Evolutionary conservation across 2,329 filamentous ascomycete species (phyloP), one percentile per base, ranked within the genome.

Genomic region (Cordyceps pruinosa): DNA sequence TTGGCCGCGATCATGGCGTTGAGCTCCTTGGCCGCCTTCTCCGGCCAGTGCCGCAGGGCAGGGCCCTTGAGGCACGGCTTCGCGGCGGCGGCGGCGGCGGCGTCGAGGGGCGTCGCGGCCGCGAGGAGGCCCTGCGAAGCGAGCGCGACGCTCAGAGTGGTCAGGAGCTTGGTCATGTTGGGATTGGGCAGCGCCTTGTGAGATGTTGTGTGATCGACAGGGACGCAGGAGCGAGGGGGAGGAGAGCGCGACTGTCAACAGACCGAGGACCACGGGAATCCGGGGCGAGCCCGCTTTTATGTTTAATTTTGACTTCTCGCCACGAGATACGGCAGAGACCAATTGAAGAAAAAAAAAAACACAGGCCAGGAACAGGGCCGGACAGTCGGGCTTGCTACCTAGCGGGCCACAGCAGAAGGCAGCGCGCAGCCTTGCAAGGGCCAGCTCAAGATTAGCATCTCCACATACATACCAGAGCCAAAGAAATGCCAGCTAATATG

Each of bases 1-100:
- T 75, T 74, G 53, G 62, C 62, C 1, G 64, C 61, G 55, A 75
- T 74, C 72, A 75, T 73, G 34, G 61, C 61, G 56, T 71, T 65
- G 48, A 75, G 65, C 3, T 67, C 64, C 25, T 63, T 63, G 5
- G 72, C 73, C 0, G 72, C 72, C 7, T 63, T 60, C 5, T 61
- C 51, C 6, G 72, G 72, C 73, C 72, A 75, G 60, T 74, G 72
- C 39, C 56, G 59, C 25, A 65, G 45, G 26, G 60, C 51, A 30
- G 62, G 62, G 9, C 63, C 63, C 35, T 56, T 56, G 51, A 55
- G 44, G 57, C 51, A 55, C 12, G 56, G 56, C 32, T 58, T 58
- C 23, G 56, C 35, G 5, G 44, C 34, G 23, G 52, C 41, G 34
- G 41, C 44, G 15, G 23, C 23, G n/a, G 32, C 34, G 25, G 37